Evolutionary conservation across 257 asterid species (phyloP).

Genomic region (Gentiana macrophylla): DNA sequence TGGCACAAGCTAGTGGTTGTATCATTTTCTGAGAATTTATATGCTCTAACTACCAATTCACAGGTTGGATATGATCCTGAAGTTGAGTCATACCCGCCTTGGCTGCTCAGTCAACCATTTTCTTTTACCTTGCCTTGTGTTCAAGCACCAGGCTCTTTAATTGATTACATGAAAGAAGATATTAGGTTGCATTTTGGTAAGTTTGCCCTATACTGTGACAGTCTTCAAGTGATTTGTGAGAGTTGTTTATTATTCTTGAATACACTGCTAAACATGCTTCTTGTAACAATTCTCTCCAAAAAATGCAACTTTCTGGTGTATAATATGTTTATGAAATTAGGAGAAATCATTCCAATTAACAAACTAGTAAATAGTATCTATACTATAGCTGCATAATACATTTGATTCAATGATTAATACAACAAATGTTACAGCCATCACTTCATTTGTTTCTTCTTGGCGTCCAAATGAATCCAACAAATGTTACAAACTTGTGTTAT

Average conservation of each 20-base stretch:
- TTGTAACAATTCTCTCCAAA: not conserved
- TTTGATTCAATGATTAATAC: no score
- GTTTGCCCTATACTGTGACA: conserved; percentile 2
- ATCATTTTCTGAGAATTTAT: no score
- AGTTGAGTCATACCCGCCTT: conserved; percentile 59
- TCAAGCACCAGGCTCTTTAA: conserved; percentile 75
- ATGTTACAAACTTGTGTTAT: no score
- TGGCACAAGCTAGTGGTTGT: no score
- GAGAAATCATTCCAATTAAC: not conserved
- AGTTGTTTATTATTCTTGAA: not conserved
- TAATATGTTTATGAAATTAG: not conserved
- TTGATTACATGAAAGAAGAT: conserved; percentile 50
- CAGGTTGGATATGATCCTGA: conserved; percentile 95
- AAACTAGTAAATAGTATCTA: no score
- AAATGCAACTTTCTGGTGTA: no score
- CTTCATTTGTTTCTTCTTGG: no score
- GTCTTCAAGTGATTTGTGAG: conserved; percentile 4
- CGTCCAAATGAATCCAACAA: no score
- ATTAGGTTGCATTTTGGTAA: conserved; percentile 50
- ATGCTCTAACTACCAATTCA: not conserved
- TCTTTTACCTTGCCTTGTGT: conserved; percentile 51
- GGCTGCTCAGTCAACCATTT: conserved; percentile 76
- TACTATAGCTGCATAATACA: no score
- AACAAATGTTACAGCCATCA: no score
- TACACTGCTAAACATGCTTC: not conserved